Evolutionary conservation across 1,139 yeast species (phyloP).

Genomic region (Zygosaccharomyces sapae): DNA sequence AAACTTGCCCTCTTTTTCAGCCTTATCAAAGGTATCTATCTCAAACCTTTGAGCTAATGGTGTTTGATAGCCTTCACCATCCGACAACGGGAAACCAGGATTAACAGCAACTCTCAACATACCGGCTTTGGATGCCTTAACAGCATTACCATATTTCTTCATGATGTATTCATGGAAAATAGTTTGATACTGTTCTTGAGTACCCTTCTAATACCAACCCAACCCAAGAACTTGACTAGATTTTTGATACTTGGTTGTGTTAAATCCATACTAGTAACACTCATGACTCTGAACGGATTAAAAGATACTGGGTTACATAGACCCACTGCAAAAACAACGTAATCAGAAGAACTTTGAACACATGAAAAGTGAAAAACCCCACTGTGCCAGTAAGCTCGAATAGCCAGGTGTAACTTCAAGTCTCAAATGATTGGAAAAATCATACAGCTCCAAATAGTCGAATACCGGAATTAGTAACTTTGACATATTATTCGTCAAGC

Average conservation of each 20-base stretch:
- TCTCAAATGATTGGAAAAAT: conserved; percentile 45
- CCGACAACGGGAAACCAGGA: conserved; percentile 59
- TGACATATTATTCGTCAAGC: conserved; percentile 65
- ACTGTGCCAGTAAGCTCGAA: conserved; percentile 49
- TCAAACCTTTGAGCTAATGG: conserved; percentile 41
- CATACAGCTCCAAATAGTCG: conserved; percentile 39
- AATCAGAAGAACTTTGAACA: conserved; percentile 54
- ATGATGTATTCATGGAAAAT: conserved; percentile 62
- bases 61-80: conserved; percentile 81
- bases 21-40: conserved; percentile 34
- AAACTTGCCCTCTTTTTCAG: conserved; percentile 41
- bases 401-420: conserved; percentile 43
- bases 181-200: conserved; percentile 67
- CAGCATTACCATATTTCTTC: conserved; percentile 69
- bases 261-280: conserved; percentile 26
- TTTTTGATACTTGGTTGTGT: conserved; percentile 42
- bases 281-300: conserved; percentile 39
- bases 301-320: conserved; percentile 67
- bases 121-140: conserved; percentile 74
- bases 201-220: conserved; percentile 86
- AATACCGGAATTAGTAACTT: conserved; percentile 37
- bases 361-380: conserved; percentile 64
- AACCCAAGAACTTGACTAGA: conserved; percentile 64
- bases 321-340: conserved; percentile 63
- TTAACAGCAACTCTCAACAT: conserved; percentile 54